Base-by-base conservation (phyloP, 2,329 filamentous ascomycete species). In the Ceratocystis colombiana region DNA sequence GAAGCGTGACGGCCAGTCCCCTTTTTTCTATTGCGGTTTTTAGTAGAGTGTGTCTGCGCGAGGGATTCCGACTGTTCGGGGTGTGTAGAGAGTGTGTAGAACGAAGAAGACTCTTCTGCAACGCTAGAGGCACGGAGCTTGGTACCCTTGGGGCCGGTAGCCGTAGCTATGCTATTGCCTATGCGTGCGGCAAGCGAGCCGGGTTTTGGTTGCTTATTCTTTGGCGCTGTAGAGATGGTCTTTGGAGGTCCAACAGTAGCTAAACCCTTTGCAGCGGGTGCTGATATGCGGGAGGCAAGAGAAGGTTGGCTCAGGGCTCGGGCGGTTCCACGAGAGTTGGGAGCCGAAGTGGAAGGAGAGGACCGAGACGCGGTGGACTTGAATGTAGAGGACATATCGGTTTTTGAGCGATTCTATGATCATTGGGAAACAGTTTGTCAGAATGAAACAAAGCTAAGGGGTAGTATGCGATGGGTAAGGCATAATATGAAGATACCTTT, bases 401-500 rank as follows among this genome's bases (percentile, higher is more conserved):
- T 5, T 37, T 17, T 59, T 33, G 55, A 66, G 61, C 65, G 67
- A 41, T 30, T 48, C 62, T 67, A 44, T 10, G 15, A 4, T 33
- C 17, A 15, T 45, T 37, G 4, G 33, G 10, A n/a, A 17, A 48
- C 4, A 28, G 33, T 37, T n/a, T 46, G 30, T 67, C 50, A 62
- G 61, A 28, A 41, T 1, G 25, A 30, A 17, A 37, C 22, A 33
- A 61, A 5, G 10, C 41, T 8, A 41, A 12, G 8, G n/a, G 12
- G 45, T 33, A n/a, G 65, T 10, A 53, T 53, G 48, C 48, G 62
- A 65, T 25, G 55, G 48, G 22, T 8, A 44, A 20, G 15, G 45
- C 62, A 53, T 22, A 22, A 17, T 25, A 17, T 30, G 5, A 67
- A 69, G 71, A 66, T 79, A 85, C 85, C 83, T 91, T 91, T 72